Conservation (phyloP, 805 yeast genomes). For the Candida endomychidarum region DNA sequence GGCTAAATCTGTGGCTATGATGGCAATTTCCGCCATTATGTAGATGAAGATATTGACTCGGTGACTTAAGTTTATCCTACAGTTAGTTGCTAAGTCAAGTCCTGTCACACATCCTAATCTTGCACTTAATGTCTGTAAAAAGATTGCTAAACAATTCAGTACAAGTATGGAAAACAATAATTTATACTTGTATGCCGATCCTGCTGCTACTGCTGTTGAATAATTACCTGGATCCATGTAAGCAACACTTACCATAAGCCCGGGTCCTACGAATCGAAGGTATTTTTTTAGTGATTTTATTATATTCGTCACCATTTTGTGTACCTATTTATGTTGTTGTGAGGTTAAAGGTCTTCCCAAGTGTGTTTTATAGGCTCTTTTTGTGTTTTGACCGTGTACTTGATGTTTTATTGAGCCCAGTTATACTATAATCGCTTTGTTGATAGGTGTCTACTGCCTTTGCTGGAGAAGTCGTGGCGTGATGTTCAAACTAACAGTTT, state of each 20-base stretch:
- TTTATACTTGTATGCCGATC: constrained; percentile 74
- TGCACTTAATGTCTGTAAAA: constrained; percentile 78
- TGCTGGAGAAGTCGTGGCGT: too few relatives aligned
- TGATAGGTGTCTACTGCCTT: too few relatives aligned
- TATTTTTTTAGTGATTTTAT: constrained; percentile 13
- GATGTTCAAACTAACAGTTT: too few relatives aligned
- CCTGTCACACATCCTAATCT: constrained; percentile 91
- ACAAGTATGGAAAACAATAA: constrained; percentile 69
- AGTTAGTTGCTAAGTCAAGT: constrained; percentile 80
- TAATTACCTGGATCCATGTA: constrained; percentile 95
- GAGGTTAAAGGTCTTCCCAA: background rate
- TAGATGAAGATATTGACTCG: constrained; percentile 67
- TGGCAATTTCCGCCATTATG: constrained; percentile 77
- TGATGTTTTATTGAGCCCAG: too few relatives aligned
- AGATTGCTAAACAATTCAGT: constrained; percentile 82
- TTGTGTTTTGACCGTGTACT: too few relatives aligned
- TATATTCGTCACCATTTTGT: constrained; percentile 1
- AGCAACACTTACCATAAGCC: constrained; percentile 83
- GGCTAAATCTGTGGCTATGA: constrained; percentile 89
- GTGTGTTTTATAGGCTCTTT: background rate
- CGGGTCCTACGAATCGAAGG: constrained; percentile 72
- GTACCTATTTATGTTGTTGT: background rate
- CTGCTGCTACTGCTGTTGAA: constrained; percentile 85
- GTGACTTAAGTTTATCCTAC: constrained; percentile 66
- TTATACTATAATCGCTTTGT: too few relatives aligned